Evolutionary conservation across 352 stramenopile genomes (phyloP).

Genomic region (Phytophthora aleatoria): DNA sequence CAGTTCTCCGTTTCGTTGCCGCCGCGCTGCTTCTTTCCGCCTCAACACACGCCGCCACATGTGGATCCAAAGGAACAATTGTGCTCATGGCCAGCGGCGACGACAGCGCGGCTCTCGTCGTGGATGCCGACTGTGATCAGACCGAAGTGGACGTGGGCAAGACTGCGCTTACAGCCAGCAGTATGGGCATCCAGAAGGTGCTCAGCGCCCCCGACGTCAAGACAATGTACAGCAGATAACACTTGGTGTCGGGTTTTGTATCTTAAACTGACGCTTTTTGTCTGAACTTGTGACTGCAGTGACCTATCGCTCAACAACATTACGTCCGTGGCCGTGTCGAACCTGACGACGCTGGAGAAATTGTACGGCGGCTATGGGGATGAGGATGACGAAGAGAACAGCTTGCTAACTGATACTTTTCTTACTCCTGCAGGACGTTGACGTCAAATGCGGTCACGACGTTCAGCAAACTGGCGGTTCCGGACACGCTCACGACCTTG

Average conservation of each 20-base stretch:
- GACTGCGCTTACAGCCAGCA: constrained; percentile 42
- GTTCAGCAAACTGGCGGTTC: constrained; percentile 49
- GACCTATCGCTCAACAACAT: constrained; percentile 63
- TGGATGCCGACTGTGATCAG: constrained; percentile 38
- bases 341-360: constrained; percentile 41
- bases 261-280: constrained; percentile 10
- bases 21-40: constrained; percentile 11
- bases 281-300: constrained; percentile 20
- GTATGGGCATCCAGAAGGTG: constrained; percentile 52
- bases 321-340: constrained; percentile 35
- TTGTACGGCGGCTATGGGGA: constrained; percentile 32
- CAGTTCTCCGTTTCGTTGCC: constrained; percentile 1
- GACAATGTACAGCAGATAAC: constrained; percentile 41
- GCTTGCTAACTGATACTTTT: constrained; percentile 1
- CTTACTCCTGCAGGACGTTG: constrained; percentile 43
- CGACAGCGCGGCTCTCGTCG: constrained; percentile 40
- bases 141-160: constrained; percentile 39
- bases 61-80: constrained; percentile 42
- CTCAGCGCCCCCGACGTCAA: constrained; percentile 51
- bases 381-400: background rate
- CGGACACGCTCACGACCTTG: constrained; percentile 44
- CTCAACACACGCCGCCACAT: constrained; percentile 22
- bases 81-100: constrained; percentile 45
- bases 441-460: constrained; percentile 52
- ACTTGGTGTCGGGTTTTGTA: background rate